These are phyloP conservation scores for Colletotrichum musicola DNA, from an alignment of 2,329 filamentous ascomycete species.

Conservation along the genomic window DNA sequence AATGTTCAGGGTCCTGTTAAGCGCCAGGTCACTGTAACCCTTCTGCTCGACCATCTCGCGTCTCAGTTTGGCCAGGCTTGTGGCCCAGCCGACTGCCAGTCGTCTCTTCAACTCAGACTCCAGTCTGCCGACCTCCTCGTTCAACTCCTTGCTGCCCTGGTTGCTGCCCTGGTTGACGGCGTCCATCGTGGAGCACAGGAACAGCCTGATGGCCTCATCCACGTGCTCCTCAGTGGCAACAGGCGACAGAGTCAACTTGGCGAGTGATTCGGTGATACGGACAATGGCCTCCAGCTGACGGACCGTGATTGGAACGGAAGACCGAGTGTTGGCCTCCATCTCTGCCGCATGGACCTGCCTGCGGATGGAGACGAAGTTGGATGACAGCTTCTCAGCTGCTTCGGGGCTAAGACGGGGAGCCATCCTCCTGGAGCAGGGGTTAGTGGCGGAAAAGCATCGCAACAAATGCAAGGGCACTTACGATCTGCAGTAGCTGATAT, in stretches of 20 bases:
- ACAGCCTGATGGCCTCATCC: constrained; percentile 96
- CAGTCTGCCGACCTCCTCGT: constrained; percentile 88
- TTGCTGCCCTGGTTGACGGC: constrained; percentile 91
- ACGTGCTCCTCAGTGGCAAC: constrained; percentile 92
- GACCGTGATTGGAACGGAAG: constrained; percentile 96
- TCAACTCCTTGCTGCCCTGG: constrained; percentile 86
- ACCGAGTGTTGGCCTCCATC: constrained; percentile 88
- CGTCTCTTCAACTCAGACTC: constrained; percentile 90
- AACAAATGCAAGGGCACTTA: constrained; percentile 60
- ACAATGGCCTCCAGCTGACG: constrained; percentile 97
- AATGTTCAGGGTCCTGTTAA: constrained; percentile 87
- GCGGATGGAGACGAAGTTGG: constrained; percentile 96
- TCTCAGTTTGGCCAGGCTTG: constrained; percentile 85
- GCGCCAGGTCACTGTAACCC: constrained; percentile 87
- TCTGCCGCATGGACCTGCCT: constrained; percentile 94
- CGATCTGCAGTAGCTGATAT: constrained; percentile 97
- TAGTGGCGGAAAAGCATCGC: constrained; percentile 42
- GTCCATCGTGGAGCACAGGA: constrained; percentile 98
- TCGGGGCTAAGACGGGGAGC: constrained; percentile 91
- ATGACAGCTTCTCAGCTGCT: constrained; percentile 95
- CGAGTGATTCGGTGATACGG: constrained; percentile 95
- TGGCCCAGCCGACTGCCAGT: constrained; percentile 95
- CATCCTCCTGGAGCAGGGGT: constrained; percentile 73
- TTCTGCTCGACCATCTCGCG: constrained; percentile 93
- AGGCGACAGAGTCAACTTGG: constrained; percentile 88